Base-by-base conservation (phyloP, 2,329 filamentous ascomycete genomes). In the Botrytis sinoallii region DNA sequence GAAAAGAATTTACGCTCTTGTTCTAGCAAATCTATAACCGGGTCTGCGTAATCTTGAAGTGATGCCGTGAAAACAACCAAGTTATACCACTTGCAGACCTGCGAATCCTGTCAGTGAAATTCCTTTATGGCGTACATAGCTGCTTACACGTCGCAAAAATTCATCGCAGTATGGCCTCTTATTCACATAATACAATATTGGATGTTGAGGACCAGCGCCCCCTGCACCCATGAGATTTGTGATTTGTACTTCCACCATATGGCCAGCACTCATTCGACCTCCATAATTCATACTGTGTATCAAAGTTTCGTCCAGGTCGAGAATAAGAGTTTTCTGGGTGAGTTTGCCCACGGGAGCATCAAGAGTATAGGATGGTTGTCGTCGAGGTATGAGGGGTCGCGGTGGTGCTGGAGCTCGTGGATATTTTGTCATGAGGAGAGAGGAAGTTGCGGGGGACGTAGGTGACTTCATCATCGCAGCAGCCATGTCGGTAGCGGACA, bases 231-330 rank as follows among this genome's bases (percentile, higher is more conserved):
- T 88, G 72, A 89, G 84, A 75, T 90, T 91, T 81, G 92, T 93
- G 75, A 97, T 87, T 79, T 94, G 94, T 76, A 99, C 96, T 84
- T 99, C 96, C 70, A 99, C 95, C 96, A 99, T 99, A 84, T 99
- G 96, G 29, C 96, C 96, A 32, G 93, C 95, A 79, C 93, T 95
- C 91, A 97, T 97, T 74, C 95, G 90, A 71, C 95, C 95, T 44
- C 96, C 96, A 82, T 98, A 98, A 75, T 95, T 95, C 88, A 98
- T 94, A 83, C 94, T 98, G 86, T 99, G 96, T 78, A 99, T 99
- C 77, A 99, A 85, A 0, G 96, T 99, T 84, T 99, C 96, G 83
- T 99, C 96, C 29, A 99, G 89, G 82, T 99, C 96, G 70, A 99
- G 87, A 76, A 99, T 95, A 74, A 99, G 84, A 0, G 96, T 99